phyloP scores from a whole-genome alignment of 306 rosid species.

The Prunus padus region DNA sequence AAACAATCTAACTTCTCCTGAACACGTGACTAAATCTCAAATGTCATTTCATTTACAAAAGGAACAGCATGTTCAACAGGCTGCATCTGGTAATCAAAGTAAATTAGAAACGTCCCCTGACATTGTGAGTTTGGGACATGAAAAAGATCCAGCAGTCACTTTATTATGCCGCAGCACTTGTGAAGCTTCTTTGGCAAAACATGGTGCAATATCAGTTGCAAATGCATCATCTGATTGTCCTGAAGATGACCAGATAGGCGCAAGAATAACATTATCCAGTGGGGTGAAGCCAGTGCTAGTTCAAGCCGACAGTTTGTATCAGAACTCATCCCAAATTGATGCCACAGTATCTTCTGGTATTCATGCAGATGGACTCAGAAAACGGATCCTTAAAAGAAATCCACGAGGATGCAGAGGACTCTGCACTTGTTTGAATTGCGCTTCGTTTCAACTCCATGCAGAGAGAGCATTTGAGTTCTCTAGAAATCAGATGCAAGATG shows the following conservation, averaged over 20 bases:
- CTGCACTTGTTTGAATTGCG: constrained; percentile 82
- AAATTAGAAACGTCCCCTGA: constrained; percentile 30
- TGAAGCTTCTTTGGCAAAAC: constrained; percentile 28
- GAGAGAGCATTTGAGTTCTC: constrained; percentile 94
- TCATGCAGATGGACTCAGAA: constrained; percentile 22
- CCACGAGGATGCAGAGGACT: constrained; percentile 91
- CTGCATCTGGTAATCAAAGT: constrained; percentile 25
- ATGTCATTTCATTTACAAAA: constrained; percentile 24
- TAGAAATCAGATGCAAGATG: constrained; percentile 66
- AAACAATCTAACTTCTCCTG: constrained; percentile 22
- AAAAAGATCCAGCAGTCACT: constrained; percentile 22
- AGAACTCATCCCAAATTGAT: constrained; percentile 26
- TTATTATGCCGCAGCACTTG: constrained; percentile 10
- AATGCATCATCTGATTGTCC: constrained; percentile 15
- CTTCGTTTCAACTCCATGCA: constrained; percentile 75
- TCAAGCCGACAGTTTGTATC: constrained; percentile 27
- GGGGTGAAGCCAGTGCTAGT: constrained; percentile 24
- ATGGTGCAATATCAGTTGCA: constrained; percentile 22
- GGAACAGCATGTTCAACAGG: constrained; percentile 35
- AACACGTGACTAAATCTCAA: constrained; percentile 12
- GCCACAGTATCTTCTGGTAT: constrained; percentile 18
- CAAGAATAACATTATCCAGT: constrained; percentile 16
- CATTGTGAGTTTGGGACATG: constrained; percentile 20
- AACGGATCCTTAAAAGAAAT: constrained; percentile 66
- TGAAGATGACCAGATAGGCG: constrained; percentile 24